A percentile compares a stretch with the other conserved stretches of the same genome.
phyloP scores from a whole-genome alignment of 371 early-diverging fungal species.

The Cokeromyces recurvatus region DNA sequence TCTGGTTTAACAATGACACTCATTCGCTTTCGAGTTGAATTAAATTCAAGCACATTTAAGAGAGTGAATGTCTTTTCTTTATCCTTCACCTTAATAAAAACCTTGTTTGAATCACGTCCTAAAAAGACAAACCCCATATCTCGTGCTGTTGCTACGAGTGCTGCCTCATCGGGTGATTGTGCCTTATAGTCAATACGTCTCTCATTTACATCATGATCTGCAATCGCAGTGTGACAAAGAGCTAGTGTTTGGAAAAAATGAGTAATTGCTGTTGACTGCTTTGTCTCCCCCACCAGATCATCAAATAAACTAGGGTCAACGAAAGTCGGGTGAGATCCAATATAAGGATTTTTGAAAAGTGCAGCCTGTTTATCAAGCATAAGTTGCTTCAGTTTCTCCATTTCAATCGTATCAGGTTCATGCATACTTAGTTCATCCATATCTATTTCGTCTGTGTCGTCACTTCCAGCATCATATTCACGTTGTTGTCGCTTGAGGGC shows the following conservation, averaged over 20 bases:
- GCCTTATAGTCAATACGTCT: conserved; percentile 75
- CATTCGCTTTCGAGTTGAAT: conserved; percentile 84
- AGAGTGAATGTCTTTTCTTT: conserved; percentile 54
- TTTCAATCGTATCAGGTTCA: conserved; percentile 1
- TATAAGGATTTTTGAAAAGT: conserved; percentile 32
- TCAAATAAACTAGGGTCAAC: conserved; percentile 42
- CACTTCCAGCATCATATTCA: conserved; percentile 12
- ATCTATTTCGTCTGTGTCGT: conserved; percentile 11
- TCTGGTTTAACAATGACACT: conserved; percentile 67
- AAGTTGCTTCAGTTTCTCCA: conserved; percentile 26
- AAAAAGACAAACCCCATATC: conserved; percentile 88
- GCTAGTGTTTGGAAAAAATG: conserved; percentile 73
- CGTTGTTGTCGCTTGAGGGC: conserved; percentile 43
- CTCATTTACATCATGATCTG: conserved; percentile 45
- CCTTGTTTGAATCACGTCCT: conserved; percentile 56
- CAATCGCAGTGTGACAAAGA: conserved; percentile 77
- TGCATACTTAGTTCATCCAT: neutral
- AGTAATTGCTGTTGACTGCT: conserved; percentile 58
- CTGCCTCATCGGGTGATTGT: conserved; percentile 93
- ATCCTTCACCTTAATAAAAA: conserved; percentile 69
- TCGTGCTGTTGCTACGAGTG: conserved; percentile 84
- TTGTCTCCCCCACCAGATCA: conserved; percentile 27
- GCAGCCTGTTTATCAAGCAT: conserved; percentile 37
- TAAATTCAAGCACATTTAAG: conserved; percentile 78
- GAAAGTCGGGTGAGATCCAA: conserved; percentile 38